A percentile compares a stretch with the other conserved stretches of the same genome.
These are phyloP conservation scores for Pulicaria dysenterica DNA, from an alignment of 129 eudicot genomes.

Conservation along the genomic window DNA sequence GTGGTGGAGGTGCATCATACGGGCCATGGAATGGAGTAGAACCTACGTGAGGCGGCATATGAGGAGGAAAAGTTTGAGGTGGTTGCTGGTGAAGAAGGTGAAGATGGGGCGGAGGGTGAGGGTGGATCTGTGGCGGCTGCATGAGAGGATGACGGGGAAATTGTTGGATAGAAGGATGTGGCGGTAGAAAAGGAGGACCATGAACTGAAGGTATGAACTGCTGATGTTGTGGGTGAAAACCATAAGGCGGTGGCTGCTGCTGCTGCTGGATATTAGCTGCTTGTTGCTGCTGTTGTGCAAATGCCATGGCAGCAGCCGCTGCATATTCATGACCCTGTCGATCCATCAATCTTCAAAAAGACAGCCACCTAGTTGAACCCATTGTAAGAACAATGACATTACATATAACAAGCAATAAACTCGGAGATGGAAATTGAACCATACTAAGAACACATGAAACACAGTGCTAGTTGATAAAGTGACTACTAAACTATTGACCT, in stretches of 20 bases:
- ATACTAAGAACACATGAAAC: conserved; percentile 8
- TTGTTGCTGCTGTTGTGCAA: conserved; percentile 89
- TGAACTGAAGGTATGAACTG: conserved; percentile 79
- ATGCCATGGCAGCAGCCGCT: conserved; percentile 85
- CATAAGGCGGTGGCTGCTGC: conserved; percentile 78
- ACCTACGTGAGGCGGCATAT: conserved; percentile 60
- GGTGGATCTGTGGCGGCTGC: conserved; percentile 65
- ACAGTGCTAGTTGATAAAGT: neutral
- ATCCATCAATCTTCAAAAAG: conserved; percentile 55
- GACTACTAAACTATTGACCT: neutral
- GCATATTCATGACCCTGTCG: conserved; percentile 88
- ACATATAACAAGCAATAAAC: neutral
- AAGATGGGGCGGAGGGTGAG: conserved; percentile 71
- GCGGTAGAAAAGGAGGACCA: conserved; percentile 80
- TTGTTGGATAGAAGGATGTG: conserved; percentile 87
- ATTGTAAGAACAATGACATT: neutral
- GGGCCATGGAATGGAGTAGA: conserved; percentile 61
- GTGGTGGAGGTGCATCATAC: conserved; percentile 74
- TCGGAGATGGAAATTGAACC: neutral
- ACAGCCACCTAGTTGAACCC: conserved; percentile 17
- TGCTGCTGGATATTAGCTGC: conserved; percentile 60
- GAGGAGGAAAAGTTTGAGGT: conserved; percentile 67
- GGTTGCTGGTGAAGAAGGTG: conserved; percentile 71
- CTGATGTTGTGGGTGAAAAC: conserved; percentile 91
- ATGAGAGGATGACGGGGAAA: conserved; percentile 75